A percentile compares a stretch with the other conserved stretches of the same genome.
Conservation (phyloP, 2,329 filamentous ascomycete species). For the Rosellinia necatrix region DNA sequence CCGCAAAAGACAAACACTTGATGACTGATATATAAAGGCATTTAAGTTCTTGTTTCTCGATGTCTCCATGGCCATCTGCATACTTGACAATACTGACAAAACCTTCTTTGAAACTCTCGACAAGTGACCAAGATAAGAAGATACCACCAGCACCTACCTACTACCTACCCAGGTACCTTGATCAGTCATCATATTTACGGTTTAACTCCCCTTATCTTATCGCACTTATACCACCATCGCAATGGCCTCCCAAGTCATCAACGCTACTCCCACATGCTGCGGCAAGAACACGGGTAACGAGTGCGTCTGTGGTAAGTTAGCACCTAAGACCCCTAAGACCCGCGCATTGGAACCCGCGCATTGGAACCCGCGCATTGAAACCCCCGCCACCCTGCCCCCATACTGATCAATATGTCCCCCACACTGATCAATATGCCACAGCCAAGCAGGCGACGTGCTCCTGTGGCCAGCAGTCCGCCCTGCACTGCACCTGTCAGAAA, state of each 20-base stretch:
- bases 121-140: no score
- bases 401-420: not conserved
- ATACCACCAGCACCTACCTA: no score
- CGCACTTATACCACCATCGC: conserved; percentile 21
- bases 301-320: conserved; percentile 62
- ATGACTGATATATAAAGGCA: not conserved
- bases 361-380: no score
- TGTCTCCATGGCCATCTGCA: no score
- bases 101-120: not conserved
- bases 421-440: conserved; percentile 37
- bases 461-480: conserved; percentile 84
- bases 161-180: no score
- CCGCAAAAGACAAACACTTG: no score
- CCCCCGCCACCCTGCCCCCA: no score
- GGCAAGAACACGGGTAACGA: conserved; percentile 53
- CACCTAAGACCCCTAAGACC: no score
- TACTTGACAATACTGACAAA: not conserved
- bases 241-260: conserved; percentile 42
- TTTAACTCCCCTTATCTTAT: not conserved
- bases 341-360: no score
- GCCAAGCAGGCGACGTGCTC: conserved; percentile 76
- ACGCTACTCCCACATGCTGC: conserved; percentile 58
- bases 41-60: not conserved
- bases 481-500: conserved; percentile 85
- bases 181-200: no score